phyloP scores from a whole-genome alignment of 75 land plant species.

The Cryptomeria japonica region DNA sequence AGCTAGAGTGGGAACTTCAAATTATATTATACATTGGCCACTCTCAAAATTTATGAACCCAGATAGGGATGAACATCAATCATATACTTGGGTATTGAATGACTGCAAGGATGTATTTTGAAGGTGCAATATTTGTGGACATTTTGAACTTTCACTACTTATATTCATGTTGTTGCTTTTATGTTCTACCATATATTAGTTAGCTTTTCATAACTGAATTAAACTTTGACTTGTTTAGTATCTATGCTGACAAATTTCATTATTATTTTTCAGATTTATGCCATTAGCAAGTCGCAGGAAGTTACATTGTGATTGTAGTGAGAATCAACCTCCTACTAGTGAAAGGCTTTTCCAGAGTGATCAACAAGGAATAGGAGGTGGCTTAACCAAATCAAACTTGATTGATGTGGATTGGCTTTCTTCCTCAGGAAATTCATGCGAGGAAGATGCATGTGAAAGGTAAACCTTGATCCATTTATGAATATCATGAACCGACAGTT shows the following conservation, averaged over 20 bases:
- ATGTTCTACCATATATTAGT: neutral
- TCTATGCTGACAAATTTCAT: neutral
- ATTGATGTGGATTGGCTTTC: conserved; percentile 63
- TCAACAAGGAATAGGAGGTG: conserved; percentile 15
- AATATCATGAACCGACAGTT: neutral
- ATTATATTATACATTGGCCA: neutral
- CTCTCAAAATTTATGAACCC: neutral
- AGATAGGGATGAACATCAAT: neutral
- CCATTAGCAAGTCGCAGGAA: conserved; percentile 34
- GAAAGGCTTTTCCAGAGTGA: conserved; percentile 14
- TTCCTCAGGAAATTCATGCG: conserved; percentile 80
- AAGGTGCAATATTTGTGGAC: neutral
- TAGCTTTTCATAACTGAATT: neutral
- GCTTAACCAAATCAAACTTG: conserved; percentile 38
- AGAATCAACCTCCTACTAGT: conserved; percentile 19
- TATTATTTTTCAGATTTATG: conserved; percentile 33
- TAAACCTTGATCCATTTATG: conserved; percentile 19
- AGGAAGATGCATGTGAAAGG: conserved; percentile 63
- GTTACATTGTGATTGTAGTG: conserved; percentile 25
- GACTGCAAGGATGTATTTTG: neutral
- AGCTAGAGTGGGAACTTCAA: neutral
- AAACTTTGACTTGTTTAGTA: neutral
- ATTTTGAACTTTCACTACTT: neutral
- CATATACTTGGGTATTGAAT: neutral
- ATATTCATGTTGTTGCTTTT: neutral